Evolutionary conservation across 2,329 filamentous ascomycete species (phyloP).

Genomic region (Aureobasidium leucospermi): DNA sequence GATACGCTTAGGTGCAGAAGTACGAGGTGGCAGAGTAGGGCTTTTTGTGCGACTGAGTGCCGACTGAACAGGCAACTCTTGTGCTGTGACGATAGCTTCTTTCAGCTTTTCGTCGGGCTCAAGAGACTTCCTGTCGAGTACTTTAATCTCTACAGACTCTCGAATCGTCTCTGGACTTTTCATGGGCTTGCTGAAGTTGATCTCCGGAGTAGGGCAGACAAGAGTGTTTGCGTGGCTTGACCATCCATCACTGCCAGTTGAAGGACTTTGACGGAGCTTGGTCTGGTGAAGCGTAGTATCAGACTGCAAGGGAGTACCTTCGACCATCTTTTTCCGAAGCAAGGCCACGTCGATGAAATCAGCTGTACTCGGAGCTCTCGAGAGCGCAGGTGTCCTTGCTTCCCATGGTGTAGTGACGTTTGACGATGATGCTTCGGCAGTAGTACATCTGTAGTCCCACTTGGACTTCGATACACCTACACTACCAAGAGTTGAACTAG

Average conservation of each 20-base stretch:
- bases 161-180: slow-evolving; percentile 1
- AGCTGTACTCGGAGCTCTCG: not conserved
- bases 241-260: not conserved
- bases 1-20: slow-evolving; percentile 25
- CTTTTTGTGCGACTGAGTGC: not conserved
- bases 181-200: not conserved
- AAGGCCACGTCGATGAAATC: not conserved
- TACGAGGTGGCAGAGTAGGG: not conserved
- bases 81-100: not conserved
- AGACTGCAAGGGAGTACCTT: not conserved
- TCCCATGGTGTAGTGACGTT: slow-evolving; percentile 2
- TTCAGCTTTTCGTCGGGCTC: not conserved
- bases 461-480: not conserved
- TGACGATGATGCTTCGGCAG: not conserved
- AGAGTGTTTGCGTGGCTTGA: not conserved
- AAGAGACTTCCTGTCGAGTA: not conserved
- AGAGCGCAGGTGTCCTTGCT: not conserved
- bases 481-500: not conserved
- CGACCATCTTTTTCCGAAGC: not conserved
- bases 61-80: not conserved
- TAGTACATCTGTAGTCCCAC: not conserved
- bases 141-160: not conserved
- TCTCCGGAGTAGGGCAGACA: not conserved
- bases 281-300: not conserved
- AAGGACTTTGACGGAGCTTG: not conserved